These are phyloP conservation scores for Nemania bipapillata DNA, from an alignment of 2,329 filamentous ascomycete species.

Conservation along the genomic window DNA sequence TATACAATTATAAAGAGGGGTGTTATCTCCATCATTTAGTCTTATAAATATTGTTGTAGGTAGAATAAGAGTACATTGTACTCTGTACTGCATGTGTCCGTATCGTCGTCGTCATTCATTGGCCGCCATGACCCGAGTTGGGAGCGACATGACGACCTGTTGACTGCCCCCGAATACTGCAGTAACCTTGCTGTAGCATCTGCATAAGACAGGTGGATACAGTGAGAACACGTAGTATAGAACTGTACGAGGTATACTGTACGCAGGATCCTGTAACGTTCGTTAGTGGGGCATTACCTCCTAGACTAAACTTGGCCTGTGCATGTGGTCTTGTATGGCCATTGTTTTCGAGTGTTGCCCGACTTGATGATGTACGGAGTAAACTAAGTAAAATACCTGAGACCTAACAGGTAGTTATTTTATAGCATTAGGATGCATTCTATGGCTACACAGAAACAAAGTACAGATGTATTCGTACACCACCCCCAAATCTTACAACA, in stretches of 20 bases:
- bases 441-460: constrained; percentile 38
- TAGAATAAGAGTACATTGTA: too few relatives aligned
- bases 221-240: neutral
- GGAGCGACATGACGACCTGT: constrained; percentile 1
- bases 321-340: neutral
- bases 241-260: neutral
- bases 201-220: neutral
- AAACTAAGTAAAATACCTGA: neutral
- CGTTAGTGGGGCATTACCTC: neutral
- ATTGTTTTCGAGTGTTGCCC: neutral
- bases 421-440: constrained; percentile 31
- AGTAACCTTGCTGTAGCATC: neutral
- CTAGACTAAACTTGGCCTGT: neutral
- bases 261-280: neutral
- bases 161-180: neutral
- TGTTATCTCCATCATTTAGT: neutral
- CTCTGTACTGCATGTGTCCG: neutral
- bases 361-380: neutral
- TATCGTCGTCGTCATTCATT: constrained; percentile 12
- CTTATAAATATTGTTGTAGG: neutral
- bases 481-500: constrained; percentile 19
- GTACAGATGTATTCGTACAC: constrained; percentile 40
- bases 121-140: constrained; percentile 1
- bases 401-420: neutral
- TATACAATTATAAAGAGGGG: neutral